Evolutionary conservation across 768 basidiomycete species (phyloP).

Genomic region (Naganishia friedmannii): DNA sequence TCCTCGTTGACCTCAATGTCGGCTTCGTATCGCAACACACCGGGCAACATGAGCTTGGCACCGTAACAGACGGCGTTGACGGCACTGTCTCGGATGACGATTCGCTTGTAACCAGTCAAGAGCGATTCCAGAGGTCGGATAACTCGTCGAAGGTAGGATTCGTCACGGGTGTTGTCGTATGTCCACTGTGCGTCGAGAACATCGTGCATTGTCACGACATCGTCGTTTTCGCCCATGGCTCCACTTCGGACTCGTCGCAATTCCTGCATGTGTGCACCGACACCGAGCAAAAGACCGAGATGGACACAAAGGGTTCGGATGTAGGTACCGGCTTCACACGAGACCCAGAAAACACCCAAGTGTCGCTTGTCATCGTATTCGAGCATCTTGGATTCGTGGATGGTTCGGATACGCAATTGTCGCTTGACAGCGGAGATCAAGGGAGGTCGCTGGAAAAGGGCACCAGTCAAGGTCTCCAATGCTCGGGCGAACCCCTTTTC

Average conservation of each 20-base stretch:
- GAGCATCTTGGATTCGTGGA: constrained; percentile 89
- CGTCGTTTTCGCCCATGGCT: constrained; percentile 95
- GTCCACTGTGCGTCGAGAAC: constrained; percentile 98
- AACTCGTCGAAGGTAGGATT: constrained; percentile 91
- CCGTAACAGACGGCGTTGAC: constrained; percentile 99
- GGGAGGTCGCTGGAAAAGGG: constrained; percentile 96
- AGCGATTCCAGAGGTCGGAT: constrained; percentile 92
- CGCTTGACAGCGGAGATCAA: constrained; percentile 98
- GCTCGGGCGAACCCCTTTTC: constrained; percentile 86
- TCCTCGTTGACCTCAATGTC: constrained; percentile 94
- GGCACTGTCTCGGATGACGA: constrained; percentile 97
- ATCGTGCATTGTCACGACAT: constrained; percentile 99
- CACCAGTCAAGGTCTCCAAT: constrained; percentile 93
- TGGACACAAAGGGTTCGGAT: constrained; percentile 94
- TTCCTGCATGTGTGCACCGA: constrained; percentile 99
- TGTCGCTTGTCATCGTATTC: constrained; percentile 98
- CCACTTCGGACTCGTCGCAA: constrained; percentile 89
- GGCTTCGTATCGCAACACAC: constrained; percentile 89
- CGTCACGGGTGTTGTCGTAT: constrained; percentile 96
- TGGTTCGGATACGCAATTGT: constrained; percentile 92
- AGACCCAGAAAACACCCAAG: constrained; percentile 96
- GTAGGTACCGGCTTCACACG: constrained; percentile 86
- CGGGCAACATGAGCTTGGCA: constrained; percentile 99
- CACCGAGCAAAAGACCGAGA: constrained; percentile 85
- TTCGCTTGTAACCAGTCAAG: constrained; percentile 92